Evolutionary conservation across 2,329 filamentous ascomycete species (phyloP).

Genomic region (Sporothrix inflata): DNA sequence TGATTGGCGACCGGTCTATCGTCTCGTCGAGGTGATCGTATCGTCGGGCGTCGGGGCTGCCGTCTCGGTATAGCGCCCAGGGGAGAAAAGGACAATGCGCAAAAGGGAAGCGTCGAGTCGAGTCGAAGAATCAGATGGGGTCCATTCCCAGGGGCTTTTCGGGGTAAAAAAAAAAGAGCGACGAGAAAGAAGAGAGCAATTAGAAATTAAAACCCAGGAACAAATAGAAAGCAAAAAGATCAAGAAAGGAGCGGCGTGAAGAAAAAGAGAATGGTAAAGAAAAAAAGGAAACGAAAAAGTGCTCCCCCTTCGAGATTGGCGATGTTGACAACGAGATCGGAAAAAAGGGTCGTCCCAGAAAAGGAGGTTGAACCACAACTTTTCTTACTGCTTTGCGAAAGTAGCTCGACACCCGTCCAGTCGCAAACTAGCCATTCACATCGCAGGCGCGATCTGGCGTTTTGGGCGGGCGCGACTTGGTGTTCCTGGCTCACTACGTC

Average conservation of each 20-base stretch:
- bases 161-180: not conserved
- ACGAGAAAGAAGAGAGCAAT: not conserved
- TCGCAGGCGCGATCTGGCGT: conserved; percentile 25
- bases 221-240: not conserved
- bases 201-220: not conserved
- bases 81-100: not conserved
- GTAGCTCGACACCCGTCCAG: not conserved
- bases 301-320: not conserved
- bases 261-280: not conserved
- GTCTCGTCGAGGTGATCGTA: not conserved
- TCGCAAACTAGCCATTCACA: conserved; percentile 25
- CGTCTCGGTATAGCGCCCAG: not conserved
- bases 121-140: not conserved
- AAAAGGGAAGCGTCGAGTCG: not conserved
- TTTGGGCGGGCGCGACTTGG: conserved; percentile 2
- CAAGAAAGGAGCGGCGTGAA: conserved; percentile 2
- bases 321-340: not conserved
- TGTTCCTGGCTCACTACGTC: no score
- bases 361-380: not conserved
- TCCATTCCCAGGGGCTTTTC: conserved; percentile 11
- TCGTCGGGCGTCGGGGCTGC: not conserved
- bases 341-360: conserved; percentile 10
- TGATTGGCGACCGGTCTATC: not conserved
- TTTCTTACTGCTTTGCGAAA: not conserved
- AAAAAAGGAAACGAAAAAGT: not conserved